phyloP scores from a whole-genome alignment of 106 monocot genomes.

The Acorus calamus region DNA sequence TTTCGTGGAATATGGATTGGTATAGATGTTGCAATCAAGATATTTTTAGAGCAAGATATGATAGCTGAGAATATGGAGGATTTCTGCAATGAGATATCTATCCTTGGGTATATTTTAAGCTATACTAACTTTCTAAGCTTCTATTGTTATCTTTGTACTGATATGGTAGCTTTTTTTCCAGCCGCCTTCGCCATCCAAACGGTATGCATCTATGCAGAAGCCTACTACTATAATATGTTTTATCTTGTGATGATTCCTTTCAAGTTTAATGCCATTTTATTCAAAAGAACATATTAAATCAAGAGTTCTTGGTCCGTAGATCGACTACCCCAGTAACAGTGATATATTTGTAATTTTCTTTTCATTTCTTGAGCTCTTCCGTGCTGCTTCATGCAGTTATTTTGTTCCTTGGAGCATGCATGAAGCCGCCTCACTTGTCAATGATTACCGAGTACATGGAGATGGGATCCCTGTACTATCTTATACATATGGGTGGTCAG shows the following conservation, averaged over 20 bases:
- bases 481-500: slow-evolving; percentile 88
- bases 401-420: slow-evolving; percentile 86
- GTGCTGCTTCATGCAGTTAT: slow-evolving; percentile 53
- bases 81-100: slow-evolving; percentile 92
- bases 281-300: no score
- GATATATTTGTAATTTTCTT: no score
- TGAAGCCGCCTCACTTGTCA: slow-evolving; percentile 84
- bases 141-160: background rate
- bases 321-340: no score
- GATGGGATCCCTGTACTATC: slow-evolving; percentile 85
- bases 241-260: no score
- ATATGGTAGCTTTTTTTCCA: slow-evolving; percentile 27
- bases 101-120: slow-evolving; percentile 49
- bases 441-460: slow-evolving; percentile 97
- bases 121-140: background rate
- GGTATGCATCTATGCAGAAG: slow-evolving; percentile 27
- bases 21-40: slow-evolving; percentile 91
- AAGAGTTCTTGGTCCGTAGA: no score
- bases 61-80: slow-evolving; percentile 87
- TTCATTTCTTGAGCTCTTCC: slow-evolving; percentile 1
- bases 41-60: slow-evolving; percentile 84
- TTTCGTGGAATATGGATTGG: slow-evolving; percentile 95
- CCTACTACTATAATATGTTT: no score
- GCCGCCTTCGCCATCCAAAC: slow-evolving; percentile 95
- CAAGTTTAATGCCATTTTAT: no score